Evolutionary conservation across 2,329 filamentous ascomycete genomes (phyloP).

Genomic region (Chrysoporthe puriensis): DNA sequence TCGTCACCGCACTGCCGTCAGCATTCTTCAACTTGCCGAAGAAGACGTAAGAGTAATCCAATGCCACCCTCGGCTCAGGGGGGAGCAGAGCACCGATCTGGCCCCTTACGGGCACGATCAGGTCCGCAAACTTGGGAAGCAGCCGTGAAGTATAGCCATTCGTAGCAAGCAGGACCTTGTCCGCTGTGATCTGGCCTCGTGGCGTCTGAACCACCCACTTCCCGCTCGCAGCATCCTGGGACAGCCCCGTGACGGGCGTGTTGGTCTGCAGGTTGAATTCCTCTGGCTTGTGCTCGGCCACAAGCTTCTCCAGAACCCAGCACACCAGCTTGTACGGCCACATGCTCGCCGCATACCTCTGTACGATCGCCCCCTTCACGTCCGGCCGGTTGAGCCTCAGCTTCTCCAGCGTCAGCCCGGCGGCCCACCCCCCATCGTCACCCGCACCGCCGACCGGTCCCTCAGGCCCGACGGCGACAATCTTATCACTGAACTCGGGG

Average conservation of each 20-base stretch:
- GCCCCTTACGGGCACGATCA: constrained; percentile 78
- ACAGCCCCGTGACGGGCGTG: constrained; percentile 63
- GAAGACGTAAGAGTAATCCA: constrained; percentile 68
- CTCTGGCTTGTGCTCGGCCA: constrained; percentile 42
- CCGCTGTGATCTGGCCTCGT: constrained; percentile 67
- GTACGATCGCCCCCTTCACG: constrained; percentile 67
- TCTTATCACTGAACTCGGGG: constrained; percentile 59
- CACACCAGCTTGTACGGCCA: constrained; percentile 87
- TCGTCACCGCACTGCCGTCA: constrained; percentile 40
- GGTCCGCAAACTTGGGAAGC: constrained; percentile 67
- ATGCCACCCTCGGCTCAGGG: constrained; percentile 42
- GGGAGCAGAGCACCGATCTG: constrained; percentile 71
- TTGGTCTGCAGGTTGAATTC: constrained; percentile 75
- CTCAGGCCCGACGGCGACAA: constrained; percentile 42
- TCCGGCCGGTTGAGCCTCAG: constrained; percentile 53
- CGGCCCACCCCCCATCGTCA: constrained; percentile 34
- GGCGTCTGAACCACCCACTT: constrained; percentile 68
- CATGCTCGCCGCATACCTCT: constrained; percentile 66
- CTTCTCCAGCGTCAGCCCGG: constrained; percentile 46
- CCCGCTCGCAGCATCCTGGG: constrained; percentile 27
- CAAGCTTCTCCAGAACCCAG: constrained; percentile 67
- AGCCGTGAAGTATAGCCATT: constrained; percentile 84
- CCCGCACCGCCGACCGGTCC: constrained; percentile 19
- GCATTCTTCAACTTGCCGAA: constrained; percentile 43
- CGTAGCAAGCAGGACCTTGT: constrained; percentile 73